Evolutionary conservation across 371 early-diverging fungal genomes (phyloP).

Genomic region (Apophysomyces sp.): DNA sequence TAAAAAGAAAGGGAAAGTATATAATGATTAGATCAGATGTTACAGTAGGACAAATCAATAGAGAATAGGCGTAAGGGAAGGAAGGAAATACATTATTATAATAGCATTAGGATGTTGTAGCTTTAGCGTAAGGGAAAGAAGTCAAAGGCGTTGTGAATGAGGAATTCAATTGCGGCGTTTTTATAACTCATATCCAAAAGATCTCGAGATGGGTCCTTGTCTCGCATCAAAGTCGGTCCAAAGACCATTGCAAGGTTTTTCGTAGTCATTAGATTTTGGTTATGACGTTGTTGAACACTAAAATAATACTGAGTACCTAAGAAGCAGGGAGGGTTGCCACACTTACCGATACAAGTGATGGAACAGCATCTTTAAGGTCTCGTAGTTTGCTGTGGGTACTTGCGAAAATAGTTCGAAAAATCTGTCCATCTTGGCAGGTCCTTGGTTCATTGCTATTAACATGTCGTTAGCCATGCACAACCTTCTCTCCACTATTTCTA

Average conservation of each 20-base stretch:
- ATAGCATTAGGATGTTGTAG: neutral
- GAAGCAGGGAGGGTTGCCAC: neutral
- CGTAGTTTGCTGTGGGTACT: conserved; percentile 51
- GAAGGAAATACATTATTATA: neutral
- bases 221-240: conserved; percentile 76
- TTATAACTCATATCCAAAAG: conserved; percentile 67
- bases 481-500: neutral
- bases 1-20: too few relatives aligned
- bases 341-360: conserved; percentile 57
- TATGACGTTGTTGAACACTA: conserved; percentile 44
- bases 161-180: conserved; percentile 59
- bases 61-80: neutral
- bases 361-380: conserved; percentile 62
- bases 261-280: conserved; percentile 71
- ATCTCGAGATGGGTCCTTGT: conserved; percentile 54
- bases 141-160: conserved; percentile 46
- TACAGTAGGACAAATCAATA: neutral
- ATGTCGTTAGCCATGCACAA: neutral
- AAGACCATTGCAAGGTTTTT: conserved; percentile 83
- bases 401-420: conserved; percentile 10
- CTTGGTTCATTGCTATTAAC: conserved; percentile 6
- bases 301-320: neutral
- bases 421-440: conserved; percentile 5
- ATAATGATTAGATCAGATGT: neutral
- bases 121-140: conserved; percentile 24